Evolutionary conservation across 345 rosid genomes (phyloP), one percentile per base, ranked within the genome.

Genomic region (Euphorbia lathyris): DNA sequence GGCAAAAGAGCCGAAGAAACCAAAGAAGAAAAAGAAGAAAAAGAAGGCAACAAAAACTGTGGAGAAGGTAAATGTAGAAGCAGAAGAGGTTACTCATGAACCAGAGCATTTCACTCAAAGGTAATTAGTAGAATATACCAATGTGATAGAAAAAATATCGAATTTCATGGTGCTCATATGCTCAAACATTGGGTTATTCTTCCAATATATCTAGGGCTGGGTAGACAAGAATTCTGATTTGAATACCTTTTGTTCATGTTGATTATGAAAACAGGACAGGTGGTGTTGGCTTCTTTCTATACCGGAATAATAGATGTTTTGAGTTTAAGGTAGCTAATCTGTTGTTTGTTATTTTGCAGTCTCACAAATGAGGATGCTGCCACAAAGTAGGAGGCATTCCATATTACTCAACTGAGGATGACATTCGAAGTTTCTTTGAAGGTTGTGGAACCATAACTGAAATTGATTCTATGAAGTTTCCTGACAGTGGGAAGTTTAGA

Each of bases 361-460:
- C 83, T 74, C 70, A 73, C 51, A 53, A 83, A 66, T 59, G 83
- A 68, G 52, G 68, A 80, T 66, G 76, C 75, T 85, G 82, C 91
- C 65, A 79, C 74, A 5, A 88, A 85, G 95, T 86, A 67, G 99
- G 99, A 7, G 98, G 99, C 55, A 90, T 94, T 78, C 99, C 97
- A 22, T 94, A 90, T 74, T 80, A 88, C 63, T 90, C 87, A 4
- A 83, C 85, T 0, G 97, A 94, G 77, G 95, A 87, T 75, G 99
- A 92, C 71, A 94, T 94, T 73, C 86, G 84, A 48, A 86, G 87
- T 72, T 92, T 74, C 86, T 95, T 95, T 63, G 93, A 83, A 83
- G 70, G 90, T 69, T 90, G 97, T 62, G 99, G 97, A 27, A 83
- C 82, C 68, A 87, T 90, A 70, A 81, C 83, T 9, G 93, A 87